phyloP scores from a whole-genome alignment of 768 basidiomycete species.

The Kwoniella botswanensis region DNA sequence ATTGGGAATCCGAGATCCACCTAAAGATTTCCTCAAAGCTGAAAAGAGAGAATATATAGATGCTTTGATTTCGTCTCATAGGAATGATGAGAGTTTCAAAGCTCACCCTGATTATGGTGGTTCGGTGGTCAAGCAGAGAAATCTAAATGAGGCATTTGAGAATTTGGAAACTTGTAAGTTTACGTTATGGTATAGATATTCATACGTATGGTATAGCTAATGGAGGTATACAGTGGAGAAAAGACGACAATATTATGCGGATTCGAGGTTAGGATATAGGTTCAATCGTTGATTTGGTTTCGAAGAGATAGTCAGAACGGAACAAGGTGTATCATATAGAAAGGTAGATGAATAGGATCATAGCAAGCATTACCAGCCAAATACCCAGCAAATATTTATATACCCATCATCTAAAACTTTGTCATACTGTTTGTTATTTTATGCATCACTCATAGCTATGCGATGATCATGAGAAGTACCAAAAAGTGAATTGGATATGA shows the following conservation, averaged over 20 bases:
- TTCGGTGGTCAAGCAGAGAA: not conserved
- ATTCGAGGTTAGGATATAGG: not conserved
- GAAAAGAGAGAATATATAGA: slow-evolving; percentile 22
- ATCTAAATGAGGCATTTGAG: slow-evolving; percentile 5
- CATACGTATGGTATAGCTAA: not conserved
- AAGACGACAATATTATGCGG: slow-evolving; percentile 4
- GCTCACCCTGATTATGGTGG: slow-evolving; percentile 22
- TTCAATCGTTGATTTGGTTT: not conserved
- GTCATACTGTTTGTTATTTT: not conserved
- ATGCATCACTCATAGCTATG: slow-evolving; percentile 4
- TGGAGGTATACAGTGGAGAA: slow-evolving; percentile 2
- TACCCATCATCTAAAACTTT: not conserved
- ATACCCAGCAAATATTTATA: not conserved
- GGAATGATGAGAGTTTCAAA: not conserved
- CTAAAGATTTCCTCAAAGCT: slow-evolving; percentile 10
- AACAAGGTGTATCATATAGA: too few species aligned
- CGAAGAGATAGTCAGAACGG: not conserved
- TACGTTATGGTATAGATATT: not conserved
- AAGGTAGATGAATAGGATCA: not conserved
- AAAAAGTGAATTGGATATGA: too few species aligned
- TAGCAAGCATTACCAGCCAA: not conserved
- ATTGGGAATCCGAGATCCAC: slow-evolving; percentile 15
- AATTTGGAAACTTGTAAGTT: slow-evolving; percentile 22
- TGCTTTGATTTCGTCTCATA: slow-evolving; percentile 6
- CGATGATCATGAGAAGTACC: not conserved